Base-by-base conservation (phyloP, 345 rosid species). In the Citrus hindsii region DNA sequence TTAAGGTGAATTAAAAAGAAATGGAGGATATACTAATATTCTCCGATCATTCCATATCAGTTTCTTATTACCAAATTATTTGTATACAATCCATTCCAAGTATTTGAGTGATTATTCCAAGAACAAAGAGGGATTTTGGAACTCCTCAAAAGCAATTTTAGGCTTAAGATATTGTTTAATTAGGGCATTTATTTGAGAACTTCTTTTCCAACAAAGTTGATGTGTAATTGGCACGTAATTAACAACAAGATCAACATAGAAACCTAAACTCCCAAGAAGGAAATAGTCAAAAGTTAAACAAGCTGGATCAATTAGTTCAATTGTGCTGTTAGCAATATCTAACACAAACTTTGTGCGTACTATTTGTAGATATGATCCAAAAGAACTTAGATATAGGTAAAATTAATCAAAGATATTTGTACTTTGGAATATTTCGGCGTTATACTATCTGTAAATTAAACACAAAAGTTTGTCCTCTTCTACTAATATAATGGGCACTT, bases 401-500 rank as follows among this genome's bases (percentile, higher is more conserved):
- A 35, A 35, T 66, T 66, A 64, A 63, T 21, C 16, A 55, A 70
- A 64, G 65, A 16, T 58, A 73, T 14, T 4, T 35, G 82, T 51
- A 51, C n/a, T 16, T 7, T 19, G 55, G 71, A 80, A 80, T 71
- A 53, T 21, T 70, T 28, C 42, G 30, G 56, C 33, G 40, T 60
- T 71, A 28, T 9, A 58, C 7, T 56, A 22, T 76, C 67, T 73
- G 56, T 16, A 67, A 72, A 73, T 24, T 69, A 46, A 10, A 63
- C 33, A n/a, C 1, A 63, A 59, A 74, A 67, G 73, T 58, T 73
- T 82, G 81, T 77, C 77, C 32, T 73, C 9, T 81, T 70, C 67
- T 77, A 21, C 38, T n/a, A 32, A 40, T 69, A 62, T 33, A 38
- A 60, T 69, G 67, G 77, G 73, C 46, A 74, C 70, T 76, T 85